A percentile compares a stretch with the other conserved stretches of the same genome.
Evolutionary conservation across 805 yeast species (phyloP).

Genomic region (Candida coquimbonensis): DNA sequence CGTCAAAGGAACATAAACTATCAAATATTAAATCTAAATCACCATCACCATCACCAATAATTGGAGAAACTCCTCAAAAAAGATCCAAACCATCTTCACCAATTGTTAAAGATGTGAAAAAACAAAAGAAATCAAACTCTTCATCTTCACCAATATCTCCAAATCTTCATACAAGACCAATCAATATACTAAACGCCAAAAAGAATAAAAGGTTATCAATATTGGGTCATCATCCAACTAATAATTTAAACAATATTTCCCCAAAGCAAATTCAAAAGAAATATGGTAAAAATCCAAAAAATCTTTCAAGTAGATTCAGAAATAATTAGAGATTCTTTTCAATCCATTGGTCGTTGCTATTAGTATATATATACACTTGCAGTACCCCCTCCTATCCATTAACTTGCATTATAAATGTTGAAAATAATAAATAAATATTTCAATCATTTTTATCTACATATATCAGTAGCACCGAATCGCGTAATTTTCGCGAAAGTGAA

Average conservation of each 20-base stretch:
- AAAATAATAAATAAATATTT: no score
- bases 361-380: background rate
- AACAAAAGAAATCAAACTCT: background rate
- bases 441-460: no score
- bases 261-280: conserved; percentile 13
- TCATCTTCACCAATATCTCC: background rate
- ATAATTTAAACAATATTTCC: conserved; percentile 18
- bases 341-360: background rate
- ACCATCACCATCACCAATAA: background rate
- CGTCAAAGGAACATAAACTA: conserved; percentile 40
- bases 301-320: conserved; percentile 16
- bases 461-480: background rate
- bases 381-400: no score
- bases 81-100: background rate
- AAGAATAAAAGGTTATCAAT: conserved; percentile 11
- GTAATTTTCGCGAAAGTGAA: background rate
- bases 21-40: background rate
- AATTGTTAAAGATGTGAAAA: background rate
- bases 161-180: background rate
- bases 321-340: conserved; percentile 8
- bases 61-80: no score
- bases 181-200: conserved; percentile 3
- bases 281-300: conserved; percentile 15
- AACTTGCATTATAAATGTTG: no score
- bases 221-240: conserved; percentile 15